Evolutionary conservation across 169 alveolate species (phyloP), one percentile per base, ranked within the genome.

Genomic region (Eimeria praecox): DNA sequence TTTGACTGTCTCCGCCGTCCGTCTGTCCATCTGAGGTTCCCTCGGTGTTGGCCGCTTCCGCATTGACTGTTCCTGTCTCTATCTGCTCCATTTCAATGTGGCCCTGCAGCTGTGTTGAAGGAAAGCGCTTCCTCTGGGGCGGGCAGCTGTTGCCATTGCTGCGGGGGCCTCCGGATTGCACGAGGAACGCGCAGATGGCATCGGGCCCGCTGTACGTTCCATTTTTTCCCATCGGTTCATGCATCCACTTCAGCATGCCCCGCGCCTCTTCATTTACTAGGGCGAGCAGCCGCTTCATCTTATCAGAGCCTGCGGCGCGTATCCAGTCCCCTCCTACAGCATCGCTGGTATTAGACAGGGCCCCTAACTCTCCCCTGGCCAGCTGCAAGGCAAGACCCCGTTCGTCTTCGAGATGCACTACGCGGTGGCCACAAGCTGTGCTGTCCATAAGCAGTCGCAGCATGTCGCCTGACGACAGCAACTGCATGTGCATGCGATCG

Each of bases 341-440:
- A 38, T 16, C 42, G 38, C 35, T 49, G 18, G 86, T 33, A 3
- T 40, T 40, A 35, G 90, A 24, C 20, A 69, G 49, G 42, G 16
- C 49, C 52, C 62, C 59, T 20, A 40, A 12, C 24, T 38, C 42
- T 20, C 92, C 92, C 56, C 54, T 62, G 54, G 78, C 82, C 35
- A 83, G 83, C 52, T 71, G 66, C 96, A 80, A 44, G 30, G 96
- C 96, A 78, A 94, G 82, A 40, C 38, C 44, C 54, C 91, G 82
- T 87, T 94, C 96, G 54, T 94, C 94, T 27, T 94, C 96, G 24
- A 94, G 94, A n/a, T 94, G 94, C 20, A 94, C 66, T 14, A 94
- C 44, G 20, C 90, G 46, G 44, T 94, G 96, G 12, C 80, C 64
- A 56, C 96, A 94, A 35, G 96, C 96, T 8, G 96, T 71, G 35